phyloP scores from a whole-genome alignment of 2,329 filamentous ascomycete species.

The Talaromyces sp. region DNA sequence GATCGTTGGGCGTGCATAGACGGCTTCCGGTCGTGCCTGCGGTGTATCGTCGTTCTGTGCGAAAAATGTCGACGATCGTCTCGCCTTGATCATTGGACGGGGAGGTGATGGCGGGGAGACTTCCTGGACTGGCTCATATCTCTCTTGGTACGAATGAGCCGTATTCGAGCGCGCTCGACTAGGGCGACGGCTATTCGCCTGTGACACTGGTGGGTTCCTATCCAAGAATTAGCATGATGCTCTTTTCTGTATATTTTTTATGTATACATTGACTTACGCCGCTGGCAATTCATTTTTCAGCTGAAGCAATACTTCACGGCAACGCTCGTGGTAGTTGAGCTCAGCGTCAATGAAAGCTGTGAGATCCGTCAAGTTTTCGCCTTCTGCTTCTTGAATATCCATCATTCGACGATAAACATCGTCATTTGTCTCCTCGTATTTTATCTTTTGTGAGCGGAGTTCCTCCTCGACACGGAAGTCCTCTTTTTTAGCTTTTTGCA shows the following conservation, averaged over 20 bases:
- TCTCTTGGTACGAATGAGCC: conserved; percentile 60
- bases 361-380: conserved; percentile 75
- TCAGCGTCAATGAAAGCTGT: conserved; percentile 81
- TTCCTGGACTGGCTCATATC: conserved; percentile 56
- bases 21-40: conserved; percentile 39
- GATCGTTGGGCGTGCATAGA: conserved; percentile 46
- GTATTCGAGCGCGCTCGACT: conserved; percentile 60
- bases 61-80: conserved; percentile 35
- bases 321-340: conserved; percentile 86
- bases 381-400: conserved; percentile 90
- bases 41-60: conserved; percentile 39
- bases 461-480: conserved; percentile 93
- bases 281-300: conserved; percentile 67
- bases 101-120: conserved; percentile 49
- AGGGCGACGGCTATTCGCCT: conserved; percentile 39
- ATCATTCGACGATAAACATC: conserved; percentile 91
- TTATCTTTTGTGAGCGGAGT: conserved; percentile 82
- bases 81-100: conserved; percentile 54
- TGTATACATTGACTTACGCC: conserved; percentile 44
- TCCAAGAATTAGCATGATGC: conserved; percentile 18
- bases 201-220: conserved; percentile 27
- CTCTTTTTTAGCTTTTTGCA: conserved; percentile 90
- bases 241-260: background rate
- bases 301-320: conserved; percentile 73
- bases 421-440: conserved; percentile 93